Evolutionary conservation across 768 basidiomycete genomes (phyloP).

Genomic region (Amanita exitialis): DNA sequence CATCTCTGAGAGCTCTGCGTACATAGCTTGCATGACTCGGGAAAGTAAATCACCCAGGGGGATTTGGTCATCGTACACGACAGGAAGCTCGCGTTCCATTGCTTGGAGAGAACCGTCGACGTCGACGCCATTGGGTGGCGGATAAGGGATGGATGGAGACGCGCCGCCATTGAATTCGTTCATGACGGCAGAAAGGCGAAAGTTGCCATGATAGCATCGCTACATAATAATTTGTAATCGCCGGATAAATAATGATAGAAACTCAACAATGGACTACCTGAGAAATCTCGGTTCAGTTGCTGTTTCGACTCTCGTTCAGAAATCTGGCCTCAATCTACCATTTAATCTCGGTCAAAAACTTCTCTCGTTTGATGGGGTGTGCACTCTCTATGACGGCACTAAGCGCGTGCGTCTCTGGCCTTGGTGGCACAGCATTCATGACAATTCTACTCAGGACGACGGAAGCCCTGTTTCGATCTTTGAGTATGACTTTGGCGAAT

Average conservation of each 20-base stretch:
- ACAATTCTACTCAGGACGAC: constrained; percentile 61
- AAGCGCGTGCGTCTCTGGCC: constrained; percentile 52
- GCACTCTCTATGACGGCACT: constrained; percentile 79
- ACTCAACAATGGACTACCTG: constrained; percentile 62
- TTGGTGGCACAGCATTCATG: constrained; percentile 1
- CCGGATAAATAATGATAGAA: not conserved
- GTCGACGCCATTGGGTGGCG: constrained; percentile 15
- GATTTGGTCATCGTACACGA: constrained; percentile 66
- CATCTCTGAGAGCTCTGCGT: constrained; percentile 72
- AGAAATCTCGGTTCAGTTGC: constrained; percentile 77
- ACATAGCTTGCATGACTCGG: constrained; percentile 68
- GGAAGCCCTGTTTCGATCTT: constrained; percentile 80
- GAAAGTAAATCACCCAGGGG: constrained; percentile 66
- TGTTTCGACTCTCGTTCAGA: constrained; percentile 84
- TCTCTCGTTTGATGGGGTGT: constrained; percentile 60
- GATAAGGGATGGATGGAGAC: not conserved
- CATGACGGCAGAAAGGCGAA: not conserved
- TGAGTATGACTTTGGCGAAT: constrained; percentile 73
- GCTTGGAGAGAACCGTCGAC: constrained; percentile 34
- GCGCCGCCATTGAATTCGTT: constrained; percentile 1
- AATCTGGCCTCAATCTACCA: constrained; percentile 84
- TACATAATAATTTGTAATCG: not conserved
- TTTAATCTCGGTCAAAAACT: constrained; percentile 77
- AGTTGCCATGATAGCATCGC: not conserved
- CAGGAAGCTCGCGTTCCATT: constrained; percentile 65